phyloP scores from a whole-genome alignment of 805 yeast genomes.

The Starmerella tilneyi region DNA sequence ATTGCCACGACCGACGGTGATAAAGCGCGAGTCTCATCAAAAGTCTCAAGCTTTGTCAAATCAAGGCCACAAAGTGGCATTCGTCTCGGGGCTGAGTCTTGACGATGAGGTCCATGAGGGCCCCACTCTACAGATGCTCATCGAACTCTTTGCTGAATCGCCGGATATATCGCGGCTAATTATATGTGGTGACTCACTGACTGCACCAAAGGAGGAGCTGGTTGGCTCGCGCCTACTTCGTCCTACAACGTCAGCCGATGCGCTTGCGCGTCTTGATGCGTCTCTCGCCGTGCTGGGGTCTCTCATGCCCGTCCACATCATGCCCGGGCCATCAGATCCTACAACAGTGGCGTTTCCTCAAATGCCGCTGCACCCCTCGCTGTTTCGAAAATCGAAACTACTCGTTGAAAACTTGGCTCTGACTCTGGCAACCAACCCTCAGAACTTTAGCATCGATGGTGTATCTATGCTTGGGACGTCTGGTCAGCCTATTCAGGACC shows the following conservation, averaged over 20 bases:
- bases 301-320: conserved; percentile 56
- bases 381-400: conserved; percentile 43
- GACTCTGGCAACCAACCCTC: conserved; percentile 58
- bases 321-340: conserved; percentile 85
- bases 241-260: conserved; percentile 16
- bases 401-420: conserved; percentile 36
- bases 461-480: conserved; percentile 57
- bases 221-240: conserved; percentile 23
- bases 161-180: conserved; percentile 41
- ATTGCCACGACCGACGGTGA: conserved; percentile 3
- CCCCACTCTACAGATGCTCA: conserved; percentile 39
- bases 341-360: conserved; percentile 79
- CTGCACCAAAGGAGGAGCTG: conserved; percentile 22
- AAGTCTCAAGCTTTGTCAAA: conserved; percentile 12
- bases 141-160: conserved; percentile 61
- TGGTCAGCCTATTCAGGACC: conserved; percentile 78
- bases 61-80: conserved; percentile 41
- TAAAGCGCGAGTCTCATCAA: conserved; percentile 11
- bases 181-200: conserved; percentile 64
- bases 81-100: conserved; percentile 67
- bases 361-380: conserved; percentile 72
- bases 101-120: conserved; percentile 35
- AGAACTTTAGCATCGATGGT: conserved; percentile 42
- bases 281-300: conserved; percentile 47
- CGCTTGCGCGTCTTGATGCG: conserved; percentile 38